Base-by-base conservation (phyloP, 331 rosid species). In the Quercus phellos region DNA sequence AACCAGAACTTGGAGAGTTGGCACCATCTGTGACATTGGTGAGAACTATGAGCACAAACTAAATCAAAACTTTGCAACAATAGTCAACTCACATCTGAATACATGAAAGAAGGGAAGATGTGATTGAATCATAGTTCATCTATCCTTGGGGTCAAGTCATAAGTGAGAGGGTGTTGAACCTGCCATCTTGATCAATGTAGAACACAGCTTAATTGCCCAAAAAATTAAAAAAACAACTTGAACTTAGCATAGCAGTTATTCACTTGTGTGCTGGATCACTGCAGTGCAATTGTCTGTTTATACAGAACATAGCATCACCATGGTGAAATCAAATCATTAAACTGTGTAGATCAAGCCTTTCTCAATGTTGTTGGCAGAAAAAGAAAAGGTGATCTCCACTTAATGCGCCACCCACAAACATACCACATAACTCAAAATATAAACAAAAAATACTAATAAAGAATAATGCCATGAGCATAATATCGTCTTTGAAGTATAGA, bases 1-100 rank as follows among this genome's bases (percentile, higher is more conserved):
- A 64, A 73, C 79, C 80, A 30, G 90, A 85, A 30, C 85, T 81
- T 68, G 79, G 22, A 17, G 83, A 24, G 50, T 16, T 0, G 64
- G 6, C 0, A 67, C 30, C 6, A 51, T 1, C 97, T 94, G 91
- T 56, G 77, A 83, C 75, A 80, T 76, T 35, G 77, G 64, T 12
- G 67, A 79, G 79, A 79, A 72, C 19, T 58, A 34, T 76, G 51
- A 85, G 86, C 30, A 72, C 56, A 51, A 53, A 51, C 53, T 79
- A 79, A 78, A 81, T 29, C 32, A 64, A 55, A 55, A 54, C 6
- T 76, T 69, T 13, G 43, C 10, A 55, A 42, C 59, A 56, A 50
- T 54, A 66, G 27, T 63, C 59, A 68, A 24, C 53, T 74, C 70
- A 69, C 51, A 16, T 50, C 72, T n/a, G 53, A 55, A 46, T 14